Evolutionary conservation across 208 protist genomes (phyloP), one percentile per base, ranked within the genome.

Genomic region (Trichomonas gallinae): DNA sequence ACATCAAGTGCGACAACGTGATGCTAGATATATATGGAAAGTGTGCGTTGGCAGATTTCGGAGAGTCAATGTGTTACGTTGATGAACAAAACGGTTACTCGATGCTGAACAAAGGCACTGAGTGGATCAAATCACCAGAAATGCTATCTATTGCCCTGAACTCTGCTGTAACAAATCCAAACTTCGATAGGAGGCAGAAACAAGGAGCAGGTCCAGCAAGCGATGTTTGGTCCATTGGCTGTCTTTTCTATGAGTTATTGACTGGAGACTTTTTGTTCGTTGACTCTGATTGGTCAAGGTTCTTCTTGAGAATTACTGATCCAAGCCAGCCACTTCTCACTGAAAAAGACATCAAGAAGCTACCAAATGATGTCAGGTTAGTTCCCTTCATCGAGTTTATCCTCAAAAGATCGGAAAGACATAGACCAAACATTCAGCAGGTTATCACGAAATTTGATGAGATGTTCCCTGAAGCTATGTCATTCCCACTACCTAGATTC

Each of bases 181-280:
- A 93, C n/a, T 93, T 51, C 44, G 87, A 93, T 51, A 4, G 87
- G 51, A 93, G 44, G 15, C 42, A 38, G 44, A 93, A 40, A 93
- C 15, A 48, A 23, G 87, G 87, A 2, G 87, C 44, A 48, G 87
- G 87, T 15, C 87, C 87, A 34, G 87, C 40, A 51, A 38, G 44
- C 31, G 97, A 97, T 49, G 40, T 97, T 58, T 97, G 97, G 97
- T 97, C 96, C 8, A 51, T 97, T 45, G 97, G 96, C 0, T 97
- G 97, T 87, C 42, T 97, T 0, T 96, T 97, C 31, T 96, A 44
- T 34, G 97, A 97, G 36, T 23, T 97, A 1, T 9, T 97, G 4
- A 97, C 97, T 13, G 97, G 96, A 26, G 96, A 97, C 4, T 87
- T 97, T 23, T 58, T 97, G 26, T 97, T 97, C n/a, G 17, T 93